phyloP scores from a whole-genome alignment of 2,329 filamentous ascomycete species.

The Aspergillus oerlinghausenensis region DNA sequence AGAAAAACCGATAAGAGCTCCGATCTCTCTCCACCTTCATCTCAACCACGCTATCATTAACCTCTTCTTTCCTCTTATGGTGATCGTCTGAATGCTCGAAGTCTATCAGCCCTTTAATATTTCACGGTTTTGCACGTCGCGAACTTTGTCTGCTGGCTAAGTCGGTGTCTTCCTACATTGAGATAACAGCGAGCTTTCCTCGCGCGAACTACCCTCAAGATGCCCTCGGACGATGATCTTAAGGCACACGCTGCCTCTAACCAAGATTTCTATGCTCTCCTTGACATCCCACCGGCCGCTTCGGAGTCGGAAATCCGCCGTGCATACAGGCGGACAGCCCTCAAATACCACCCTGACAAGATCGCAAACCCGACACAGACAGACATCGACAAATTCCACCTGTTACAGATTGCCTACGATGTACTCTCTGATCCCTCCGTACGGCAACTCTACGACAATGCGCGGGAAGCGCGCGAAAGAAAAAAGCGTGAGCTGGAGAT shows the following conservation, averaged over 20 bases:
- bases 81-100: not conserved
- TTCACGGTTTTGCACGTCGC: not conserved
- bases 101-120: not conserved
- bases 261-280: slow-evolving; percentile 72
- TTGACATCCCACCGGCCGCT: slow-evolving; percentile 62
- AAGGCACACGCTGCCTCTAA: slow-evolving; percentile 58
- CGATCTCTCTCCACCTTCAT: not conserved
- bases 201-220: slow-evolving; percentile 11
- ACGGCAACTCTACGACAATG: slow-evolving; percentile 72
- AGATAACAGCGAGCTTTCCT: not conserved
- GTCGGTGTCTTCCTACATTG: not conserved
- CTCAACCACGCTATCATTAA: not conserved
- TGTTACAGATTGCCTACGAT: slow-evolving; percentile 80
- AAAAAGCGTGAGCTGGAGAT: slow-evolving; percentile 67
- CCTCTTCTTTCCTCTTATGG: not conserved
- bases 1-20: not conserved
- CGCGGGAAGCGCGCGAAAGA: slow-evolving; percentile 65
- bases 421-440: slow-evolving; percentile 68
- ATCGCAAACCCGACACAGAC: slow-evolving; percentile 61
- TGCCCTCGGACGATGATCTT: slow-evolving; percentile 40
- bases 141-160: not conserved
- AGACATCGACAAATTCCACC: slow-evolving; percentile 77
- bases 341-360: slow-evolving; percentile 96
- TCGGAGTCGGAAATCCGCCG: slow-evolving; percentile 70
- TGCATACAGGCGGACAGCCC: slow-evolving; percentile 76